These are phyloP conservation scores for Cardiospermum halicacabum DNA, from an alignment of 345 rosid species.

Conservation along the genomic window DNA sequence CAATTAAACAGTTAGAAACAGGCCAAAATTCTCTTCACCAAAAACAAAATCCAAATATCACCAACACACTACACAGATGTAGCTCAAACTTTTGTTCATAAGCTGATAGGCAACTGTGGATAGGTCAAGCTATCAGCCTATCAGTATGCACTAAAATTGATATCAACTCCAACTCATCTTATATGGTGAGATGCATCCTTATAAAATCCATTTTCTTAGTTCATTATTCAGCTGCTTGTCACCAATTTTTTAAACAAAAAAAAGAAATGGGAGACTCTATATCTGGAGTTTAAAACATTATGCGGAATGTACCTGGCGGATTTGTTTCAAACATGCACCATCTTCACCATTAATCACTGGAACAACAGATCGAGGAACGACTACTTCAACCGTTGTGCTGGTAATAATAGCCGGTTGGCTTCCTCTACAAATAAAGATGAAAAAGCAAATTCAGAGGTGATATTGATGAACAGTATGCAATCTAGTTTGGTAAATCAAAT, in stretches of 20 bases:
- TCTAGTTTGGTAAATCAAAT: background rate
- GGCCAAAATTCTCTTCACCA: background rate
- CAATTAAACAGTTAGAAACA: background rate
- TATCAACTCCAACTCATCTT: no score
- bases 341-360: constrained; percentile 67
- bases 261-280: background rate
- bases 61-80: background rate
- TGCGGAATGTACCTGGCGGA: constrained; percentile 46
- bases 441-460: constrained; percentile 2
- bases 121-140: background rate
- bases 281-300: background rate
- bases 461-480: constrained; percentile 4
- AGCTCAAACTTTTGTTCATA: background rate
- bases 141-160: no score
- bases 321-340: constrained; percentile 68
- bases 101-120: background rate
- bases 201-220: background rate
- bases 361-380: constrained; percentile 65
- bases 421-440: constrained; percentile 19
- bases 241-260: background rate
- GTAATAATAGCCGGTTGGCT: constrained; percentile 60
- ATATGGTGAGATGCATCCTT: background rate
- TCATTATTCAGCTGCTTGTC: background rate
- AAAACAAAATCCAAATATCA: background rate
- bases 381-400: constrained; percentile 66